Evolutionary conservation across 2,329 filamentous ascomycete genomes (phyloP), one percentile per base, ranked within the genome.

Genomic region (Ophiocordyceps robertsii): DNA sequence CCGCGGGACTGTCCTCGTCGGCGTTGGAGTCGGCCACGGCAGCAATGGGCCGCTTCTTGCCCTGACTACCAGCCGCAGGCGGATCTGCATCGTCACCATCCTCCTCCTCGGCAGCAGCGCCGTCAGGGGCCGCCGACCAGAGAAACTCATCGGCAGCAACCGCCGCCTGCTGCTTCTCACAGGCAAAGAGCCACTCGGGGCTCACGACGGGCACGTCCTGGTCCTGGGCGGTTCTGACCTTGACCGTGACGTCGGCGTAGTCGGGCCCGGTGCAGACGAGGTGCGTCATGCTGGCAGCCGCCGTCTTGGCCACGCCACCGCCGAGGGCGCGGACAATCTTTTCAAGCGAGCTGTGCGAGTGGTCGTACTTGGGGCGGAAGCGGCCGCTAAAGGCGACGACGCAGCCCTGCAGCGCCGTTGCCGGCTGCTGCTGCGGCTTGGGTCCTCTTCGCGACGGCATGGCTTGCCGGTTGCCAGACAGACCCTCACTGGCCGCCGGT

Each of bases 171-270:
- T 56, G 44, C 10, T 47, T 45, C 32, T 72, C 60, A 19, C 69
- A 77, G n/a, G 78, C 69, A 2, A 72, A 48, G n/a, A 80, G 60
- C 82, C 82, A 87, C 13, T 72, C 60, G 0, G 80, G 56, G 10
- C 60, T 66, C 24, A 86, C 69, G 38, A 85, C 67, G 3, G 67
- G 67, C 12, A 82, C 59, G 17, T 56, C 63, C 30, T 68, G 63
- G 12, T 63, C 50, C 10, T 63, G 56, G 5, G 68, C 73, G 14
- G 70, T 58, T 50, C 62, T 63, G 48, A 74, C 69, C 52, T 81
- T 81, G 37, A 61, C 54, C 0, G 69, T 68, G 1, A 58, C 57
- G 37, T 67, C 70, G 8, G 68, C 58, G 47, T 65, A 72, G 46
- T 80, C 75, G 9, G 64, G 59, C 8, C 70, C 60, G 0, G 68